A percentile compares a stretch with the other conserved stretches of the same genome.
Conservation (phyloP, 2,329 filamentous ascomycete genomes). For the Xenosphaeropsis pyriputrescens region DNA sequence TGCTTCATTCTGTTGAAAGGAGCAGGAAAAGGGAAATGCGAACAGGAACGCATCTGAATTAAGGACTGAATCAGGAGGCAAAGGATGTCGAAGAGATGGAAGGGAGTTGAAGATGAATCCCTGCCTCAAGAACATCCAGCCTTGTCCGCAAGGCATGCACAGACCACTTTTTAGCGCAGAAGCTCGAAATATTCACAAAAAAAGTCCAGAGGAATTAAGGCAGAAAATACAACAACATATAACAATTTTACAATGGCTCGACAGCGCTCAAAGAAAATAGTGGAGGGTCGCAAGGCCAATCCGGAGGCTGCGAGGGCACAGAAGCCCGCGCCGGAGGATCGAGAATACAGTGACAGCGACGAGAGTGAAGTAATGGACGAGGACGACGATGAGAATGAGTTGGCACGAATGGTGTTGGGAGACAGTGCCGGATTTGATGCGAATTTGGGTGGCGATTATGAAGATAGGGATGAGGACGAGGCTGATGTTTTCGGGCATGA, state of each 20-base stretch:
- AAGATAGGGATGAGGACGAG: conserved; percentile 15
- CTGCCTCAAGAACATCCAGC: not conserved
- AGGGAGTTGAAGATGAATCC: not conserved
- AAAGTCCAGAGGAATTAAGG: not conserved
- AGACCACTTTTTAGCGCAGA: not conserved
- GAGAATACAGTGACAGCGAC: conserved; percentile 9
- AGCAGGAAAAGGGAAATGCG: not conserved
- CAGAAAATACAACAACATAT: not conserved
- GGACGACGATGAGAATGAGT: conserved; percentile 69
- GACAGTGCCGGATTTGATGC: conserved; percentile 70
- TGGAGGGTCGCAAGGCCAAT: conserved; percentile 7
- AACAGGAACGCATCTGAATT: not conserved
- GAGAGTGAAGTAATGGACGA: conserved; percentile 37
- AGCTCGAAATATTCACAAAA: not conserved
- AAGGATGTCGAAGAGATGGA: not conserved
- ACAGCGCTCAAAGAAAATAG: conserved; percentile 14
- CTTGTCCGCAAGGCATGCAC: not conserved
- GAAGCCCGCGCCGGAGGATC: conserved; percentile 3
- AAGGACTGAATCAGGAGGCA: not conserved
- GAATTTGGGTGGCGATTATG: conserved; percentile 50
- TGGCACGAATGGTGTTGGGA: conserved; percentile 81
- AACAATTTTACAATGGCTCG: conserved; percentile 11
- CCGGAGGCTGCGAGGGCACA: conserved; percentile 1
- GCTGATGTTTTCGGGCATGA: conserved; percentile 9
- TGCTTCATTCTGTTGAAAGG: not conserved